Evolutionary conservation across 202 grass and related monocot species (phyloP).

Genomic region (Digitaria exilis): DNA sequence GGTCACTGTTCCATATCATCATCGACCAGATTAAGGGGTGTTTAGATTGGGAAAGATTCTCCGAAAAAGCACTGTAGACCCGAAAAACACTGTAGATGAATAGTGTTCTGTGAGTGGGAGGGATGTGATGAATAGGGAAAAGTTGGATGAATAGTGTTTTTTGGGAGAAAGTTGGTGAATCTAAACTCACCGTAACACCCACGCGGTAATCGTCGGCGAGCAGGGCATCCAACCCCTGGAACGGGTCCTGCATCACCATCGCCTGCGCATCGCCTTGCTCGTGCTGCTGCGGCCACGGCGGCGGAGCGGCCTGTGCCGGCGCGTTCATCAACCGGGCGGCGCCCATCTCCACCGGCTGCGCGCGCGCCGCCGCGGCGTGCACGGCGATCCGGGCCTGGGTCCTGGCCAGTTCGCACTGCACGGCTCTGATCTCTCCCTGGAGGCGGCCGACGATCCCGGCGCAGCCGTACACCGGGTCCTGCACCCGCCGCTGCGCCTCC

Average conservation of each 20-base stretch:
- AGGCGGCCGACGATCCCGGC: conserved; percentile 49
- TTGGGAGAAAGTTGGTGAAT: too few relatives aligned
- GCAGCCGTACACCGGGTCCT: conserved; percentile 79
- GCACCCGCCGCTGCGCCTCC: conserved; percentile 60
- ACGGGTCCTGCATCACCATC: background rate
- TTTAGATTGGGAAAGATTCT: too few relatives aligned
- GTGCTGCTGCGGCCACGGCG: background rate
- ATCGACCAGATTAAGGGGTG: background rate
- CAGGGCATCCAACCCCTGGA: conserved; percentile 7
- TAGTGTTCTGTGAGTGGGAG: too few relatives aligned
- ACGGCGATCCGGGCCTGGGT: conserved; percentile 59
- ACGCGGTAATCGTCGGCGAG: background rate
- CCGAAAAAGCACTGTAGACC: too few relatives aligned
- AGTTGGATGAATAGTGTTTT: too few relatives aligned
- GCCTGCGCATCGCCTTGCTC: background rate
- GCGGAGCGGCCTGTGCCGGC: background rate
- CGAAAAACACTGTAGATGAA: too few relatives aligned
- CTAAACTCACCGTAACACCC: too few relatives aligned
- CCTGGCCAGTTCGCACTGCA: conserved; percentile 52
- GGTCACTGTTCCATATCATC: background rate
- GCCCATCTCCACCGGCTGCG: background rate
- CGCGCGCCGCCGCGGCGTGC: background rate
- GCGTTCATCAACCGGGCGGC: background rate
- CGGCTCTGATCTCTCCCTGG: conserved; percentile 48
- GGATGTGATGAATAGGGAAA: too few relatives aligned